Evolutionary conservation across 345 rosid genomes (phyloP).

Genomic region (Sisymbrium irio): DNA sequence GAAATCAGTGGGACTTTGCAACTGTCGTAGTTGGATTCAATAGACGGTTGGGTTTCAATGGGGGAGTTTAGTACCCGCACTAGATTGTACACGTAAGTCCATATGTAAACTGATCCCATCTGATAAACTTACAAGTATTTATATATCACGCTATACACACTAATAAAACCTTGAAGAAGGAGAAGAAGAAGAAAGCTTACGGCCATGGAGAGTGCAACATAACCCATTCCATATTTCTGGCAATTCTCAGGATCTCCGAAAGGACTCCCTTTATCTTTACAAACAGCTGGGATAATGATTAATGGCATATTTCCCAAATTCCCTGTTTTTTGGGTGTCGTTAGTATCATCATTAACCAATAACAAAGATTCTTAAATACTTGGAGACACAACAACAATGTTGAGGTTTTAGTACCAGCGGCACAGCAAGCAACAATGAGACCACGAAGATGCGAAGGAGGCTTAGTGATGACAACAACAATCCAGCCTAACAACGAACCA

Average conservation of each 20-base stretch:
- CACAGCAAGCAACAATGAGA: conserved; percentile 29
- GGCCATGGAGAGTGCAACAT: conserved; percentile 71
- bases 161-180: neutral
- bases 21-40: conserved; percentile 29
- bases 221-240: conserved; percentile 47
- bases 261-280: conserved; percentile 60
- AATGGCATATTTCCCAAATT: conserved; percentile 64
- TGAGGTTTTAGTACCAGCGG: conserved; percentile 20
- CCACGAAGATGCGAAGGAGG: conserved; percentile 49
- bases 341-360: neutral
- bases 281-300: conserved; percentile 60
- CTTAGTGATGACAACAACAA: conserved; percentile 40
- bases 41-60: conserved; percentile 24
- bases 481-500: conserved; percentile 49
- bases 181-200: conserved; percentile 30
- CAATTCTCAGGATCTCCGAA: conserved; percentile 61
- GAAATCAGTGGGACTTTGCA: conserved; percentile 44
- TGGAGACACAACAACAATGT: neutral
- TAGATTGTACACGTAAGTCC: conserved; percentile 56
- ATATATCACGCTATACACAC: neutral
- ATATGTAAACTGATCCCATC: conserved; percentile 60
- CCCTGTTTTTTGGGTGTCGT: conserved; percentile 37
- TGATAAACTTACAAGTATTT: conserved; percentile 14
- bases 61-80: conserved; percentile 37
- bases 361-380: neutral